Conservation (phyloP, 2,329 filamentous ascomycete genomes). For the Macrophomina tecta region DNA sequence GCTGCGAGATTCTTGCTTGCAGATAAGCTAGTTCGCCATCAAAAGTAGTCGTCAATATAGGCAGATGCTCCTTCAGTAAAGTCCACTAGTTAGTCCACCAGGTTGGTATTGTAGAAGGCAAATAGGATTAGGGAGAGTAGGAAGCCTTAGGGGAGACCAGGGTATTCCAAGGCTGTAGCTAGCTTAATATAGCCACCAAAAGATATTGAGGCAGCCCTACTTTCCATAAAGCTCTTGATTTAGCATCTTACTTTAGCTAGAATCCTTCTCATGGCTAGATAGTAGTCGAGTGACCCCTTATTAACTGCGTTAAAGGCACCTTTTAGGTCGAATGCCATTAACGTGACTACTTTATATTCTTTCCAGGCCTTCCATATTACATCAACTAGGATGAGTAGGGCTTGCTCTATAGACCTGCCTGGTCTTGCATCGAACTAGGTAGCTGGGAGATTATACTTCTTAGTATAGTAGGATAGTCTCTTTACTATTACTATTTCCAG, state of each 20-base stretch:
- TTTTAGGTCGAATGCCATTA: too few species aligned
- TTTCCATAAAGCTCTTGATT: not conserved
- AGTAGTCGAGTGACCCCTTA: not conserved
- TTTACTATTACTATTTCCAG: conserved; percentile 32
- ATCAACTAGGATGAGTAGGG: conserved; percentile 32
- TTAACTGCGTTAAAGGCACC: too few species aligned
- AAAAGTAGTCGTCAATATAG: conserved; percentile 24
- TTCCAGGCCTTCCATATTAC: conserved; percentile 6
- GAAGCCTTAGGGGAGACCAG: not conserved
- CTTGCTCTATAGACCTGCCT: conserved; percentile 34
- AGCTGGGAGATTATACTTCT: conserved; percentile 33
- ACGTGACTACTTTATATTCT: conserved; percentile 13
- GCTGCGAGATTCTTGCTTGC: conserved; percentile 27
- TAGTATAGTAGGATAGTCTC: conserved; percentile 32
- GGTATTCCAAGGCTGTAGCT: not conserved
- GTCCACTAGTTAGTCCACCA: conserved; percentile 4
- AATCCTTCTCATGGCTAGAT: not conserved
- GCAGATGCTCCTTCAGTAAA: conserved; percentile 15
- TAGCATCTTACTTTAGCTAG: not conserved
- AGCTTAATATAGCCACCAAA: not conserved
- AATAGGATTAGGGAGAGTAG: conserved; percentile 19
- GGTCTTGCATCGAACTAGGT: conserved; percentile 35
- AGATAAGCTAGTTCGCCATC: conserved; percentile 31
- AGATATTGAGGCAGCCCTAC: not conserved
- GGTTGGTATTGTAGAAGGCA: conserved; percentile 19